Evolutionary conservation across 2,329 filamentous ascomycete genomes (phyloP), one percentile per base, ranked within the genome.

Genomic region (Aspergillus tamarii): DNA sequence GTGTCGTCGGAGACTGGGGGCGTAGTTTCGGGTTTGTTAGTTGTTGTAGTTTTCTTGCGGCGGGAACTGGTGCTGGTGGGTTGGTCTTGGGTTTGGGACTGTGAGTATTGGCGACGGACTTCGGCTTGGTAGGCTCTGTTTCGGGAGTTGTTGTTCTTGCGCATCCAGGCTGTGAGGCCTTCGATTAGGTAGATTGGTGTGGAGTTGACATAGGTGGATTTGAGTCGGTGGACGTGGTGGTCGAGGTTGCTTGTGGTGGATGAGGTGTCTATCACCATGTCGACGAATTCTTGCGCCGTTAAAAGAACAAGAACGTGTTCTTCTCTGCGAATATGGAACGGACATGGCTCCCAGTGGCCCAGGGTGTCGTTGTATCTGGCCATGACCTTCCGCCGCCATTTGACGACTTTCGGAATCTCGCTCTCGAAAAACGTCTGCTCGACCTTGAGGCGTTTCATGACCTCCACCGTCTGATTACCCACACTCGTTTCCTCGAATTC

Each of bases 121-220:
- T 86, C 86, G 0, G 87, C 87, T 59, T 85, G 82, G 73, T 90
- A 94, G 57, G 89, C 85, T 57, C 88, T 83, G 71, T 94, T 92
- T 41, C 88, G 85, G 1, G 86, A 78, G 66, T 85, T 90, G 54
- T 84, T 84, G 68, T 91, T 92, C 74, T 90, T 92, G 62, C 87
- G 85, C 79, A 89, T 86, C 87, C 89, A 92, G 0, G 82, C 70
- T 0, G 75, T 80, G 0, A 94, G 79, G 0, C 91, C 91, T 70
- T 94, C 89, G 23, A 95, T 85, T 0, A 94, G 78, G 70, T 92
- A 93, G 46, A 94, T 85, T 14, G 88, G 75, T 46, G 84, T 84
- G 67, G 84, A 82, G 1, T 72, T 72, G 0, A 83, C 78, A 70
- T 89, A 89, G 55, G 82, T 78, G 0, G 72, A 78, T 71, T 84